phyloP scores from a whole-genome alignment of 2,329 filamentous ascomycete species.

The Alternaria brassicicola region DNA sequence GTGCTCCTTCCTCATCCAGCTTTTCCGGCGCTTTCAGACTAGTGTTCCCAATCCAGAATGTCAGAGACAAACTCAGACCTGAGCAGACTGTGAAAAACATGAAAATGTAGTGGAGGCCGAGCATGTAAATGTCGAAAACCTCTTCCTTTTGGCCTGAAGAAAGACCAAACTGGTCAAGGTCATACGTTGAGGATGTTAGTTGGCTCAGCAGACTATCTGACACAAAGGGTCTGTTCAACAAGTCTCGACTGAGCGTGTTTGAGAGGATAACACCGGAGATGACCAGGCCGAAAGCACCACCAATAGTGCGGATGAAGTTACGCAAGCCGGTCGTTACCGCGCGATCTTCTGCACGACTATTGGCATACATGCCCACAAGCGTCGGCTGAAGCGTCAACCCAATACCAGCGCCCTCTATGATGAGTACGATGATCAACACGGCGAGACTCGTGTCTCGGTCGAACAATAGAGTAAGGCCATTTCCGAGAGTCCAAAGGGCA shows the following conservation, averaged over 20 bases:
- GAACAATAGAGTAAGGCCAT: slow-evolving; percentile 61
- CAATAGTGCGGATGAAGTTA: slow-evolving; percentile 67
- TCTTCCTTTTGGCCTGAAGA: slow-evolving; percentile 10
- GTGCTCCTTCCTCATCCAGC: slow-evolving; percentile 10
- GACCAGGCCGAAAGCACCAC: slow-evolving; percentile 65
- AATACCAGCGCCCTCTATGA: slow-evolving; percentile 54
- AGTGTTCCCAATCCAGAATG: slow-evolving; percentile 30
- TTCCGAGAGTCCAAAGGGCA: slow-evolving; percentile 58
- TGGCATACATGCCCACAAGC: slow-evolving; percentile 63
- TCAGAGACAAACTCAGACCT: slow-evolving; percentile 22
- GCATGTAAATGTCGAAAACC: slow-evolving; percentile 26
- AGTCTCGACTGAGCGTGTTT: slow-evolving; percentile 21
- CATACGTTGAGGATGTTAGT: slow-evolving; percentile 30
- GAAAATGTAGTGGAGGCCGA: slow-evolving; percentile 26
- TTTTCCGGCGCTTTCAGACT: slow-evolving; percentile 32
- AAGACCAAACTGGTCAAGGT: slow-evolving; percentile 18
- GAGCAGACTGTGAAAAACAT: slow-evolving; percentile 27
- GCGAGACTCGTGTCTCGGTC: slow-evolving; percentile 51
- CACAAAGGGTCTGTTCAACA: slow-evolving; percentile 17
- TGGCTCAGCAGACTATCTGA: slow-evolving; percentile 17
- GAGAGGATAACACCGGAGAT: slow-evolving; percentile 43
- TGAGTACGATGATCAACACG: slow-evolving; percentile 59
- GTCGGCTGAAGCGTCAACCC: slow-evolving; percentile 61
- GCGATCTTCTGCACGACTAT: slow-evolving; percentile 58
- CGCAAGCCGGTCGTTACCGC: slow-evolving; percentile 67